These are phyloP conservation scores for Aleurites moluccanus DNA, from an alignment of 441 rosid genomes.

Conservation along the genomic window DNA sequence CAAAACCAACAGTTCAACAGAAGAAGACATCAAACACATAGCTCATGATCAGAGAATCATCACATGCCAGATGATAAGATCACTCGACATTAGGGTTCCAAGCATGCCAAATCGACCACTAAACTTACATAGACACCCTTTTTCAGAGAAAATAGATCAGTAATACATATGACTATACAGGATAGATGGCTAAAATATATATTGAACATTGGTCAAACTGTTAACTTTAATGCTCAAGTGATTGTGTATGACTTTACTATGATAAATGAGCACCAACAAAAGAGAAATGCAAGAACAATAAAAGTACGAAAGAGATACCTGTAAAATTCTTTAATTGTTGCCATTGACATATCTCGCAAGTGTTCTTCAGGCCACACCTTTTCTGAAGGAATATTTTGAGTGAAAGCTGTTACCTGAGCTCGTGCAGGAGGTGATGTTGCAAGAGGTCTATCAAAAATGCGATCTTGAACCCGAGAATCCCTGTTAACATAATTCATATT, in stretches of 20 bases:
- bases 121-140: not conserved
- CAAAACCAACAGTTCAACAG: too few species aligned
- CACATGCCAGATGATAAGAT: not conserved
- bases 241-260: not conserved
- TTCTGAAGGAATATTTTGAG: constrained; percentile 52
- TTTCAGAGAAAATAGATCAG: not conserved
- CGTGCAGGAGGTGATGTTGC: constrained; percentile 49
- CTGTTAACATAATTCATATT: constrained; percentile 48
- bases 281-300: not conserved
- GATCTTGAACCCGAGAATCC: constrained; percentile 49
- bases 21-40: too few species aligned
- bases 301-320: constrained; percentile 50
- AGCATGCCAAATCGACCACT: not conserved
- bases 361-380: constrained; percentile 59
- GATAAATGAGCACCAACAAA: not conserved
- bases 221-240: not conserved
- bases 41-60: too few species aligned
- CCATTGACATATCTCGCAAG: constrained; percentile 58
- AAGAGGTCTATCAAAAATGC: constrained; percentile 54
- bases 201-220: not conserved
- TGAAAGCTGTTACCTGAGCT: constrained; percentile 37
- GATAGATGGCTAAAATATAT: not conserved
- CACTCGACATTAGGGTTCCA: not conserved
- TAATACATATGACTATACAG: not conserved
- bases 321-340: constrained; percentile 86